Base-by-base conservation (phyloP, 75 land plant genomes). In the Pinus tabuliformis region DNA sequence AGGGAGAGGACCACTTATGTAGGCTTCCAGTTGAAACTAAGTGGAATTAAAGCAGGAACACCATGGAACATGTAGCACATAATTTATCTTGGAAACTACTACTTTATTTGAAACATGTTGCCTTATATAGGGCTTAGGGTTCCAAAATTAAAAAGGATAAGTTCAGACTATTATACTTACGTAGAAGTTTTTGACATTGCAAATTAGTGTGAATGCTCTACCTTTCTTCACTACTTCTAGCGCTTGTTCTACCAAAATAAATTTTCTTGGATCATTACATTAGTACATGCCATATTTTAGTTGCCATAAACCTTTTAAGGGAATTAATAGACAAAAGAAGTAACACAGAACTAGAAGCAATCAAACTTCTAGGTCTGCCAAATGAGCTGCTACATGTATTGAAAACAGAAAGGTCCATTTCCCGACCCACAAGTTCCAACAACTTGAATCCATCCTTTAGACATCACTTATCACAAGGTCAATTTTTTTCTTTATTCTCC, bases 341-440 rank as follows among this genome's bases (percentile, higher is more conserved):
- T 33, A 16, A 30, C 18, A 33, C 18, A 4, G 36, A 63, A 63
- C 54, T 63, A 63, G 18, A 5, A 13, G 7, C 20, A 30, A n/a
- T 21, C 22, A 1, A 68, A 42, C 21, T 20, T 42, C 3, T 45
- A 68, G 39, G 20, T 39, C 52, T 68, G n/a, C 17, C 22, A 42
- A n/a, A 68, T 68, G 11, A 37, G 42, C 14, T 6, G 8, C 11
- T 37, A 13, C 56, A 83, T 95, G 82, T 85, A 92, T 95, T 94
- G 42, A 94, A 92, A 64, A 94, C 95, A 75, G 97, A 95, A 37
- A 94, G 81, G 77, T 94, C 95, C 97, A 94, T 92, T 71, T 94
- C 97, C 58, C 90, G 89, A 15, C 91, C 93, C 22, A 94, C 88
- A 59, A 83, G 93, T 79, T 94, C 95, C 61, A 94, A 85, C 22